Evolutionary conservation across 2,329 filamentous ascomycete species (phyloP), one percentile per base, ranked within the genome.

Genomic region (Rhinocladiella similis): DNA sequence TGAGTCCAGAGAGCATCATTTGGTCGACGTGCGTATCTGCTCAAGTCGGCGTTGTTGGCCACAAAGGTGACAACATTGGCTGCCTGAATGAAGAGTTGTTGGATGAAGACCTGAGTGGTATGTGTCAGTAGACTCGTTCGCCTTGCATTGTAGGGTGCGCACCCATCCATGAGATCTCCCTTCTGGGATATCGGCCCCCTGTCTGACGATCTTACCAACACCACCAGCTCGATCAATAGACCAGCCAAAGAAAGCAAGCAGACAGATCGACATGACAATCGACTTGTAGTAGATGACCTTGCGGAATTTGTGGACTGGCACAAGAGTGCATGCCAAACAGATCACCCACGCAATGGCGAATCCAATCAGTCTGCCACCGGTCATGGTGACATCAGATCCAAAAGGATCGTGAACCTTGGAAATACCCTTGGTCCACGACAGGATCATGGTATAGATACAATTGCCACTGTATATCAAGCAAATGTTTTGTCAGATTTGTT

Each of bases 201-300:
- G 87, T 55, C 85, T 79, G 22, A 96, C 80, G 63, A 96, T 90
- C 1, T 90, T 90, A 1, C 92, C 91, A 55, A 92, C 81, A 1
- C 91, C 91, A 41, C 90, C 84, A 25, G 91, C 91, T 22, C 88
- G 83, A 39, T 90, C 85, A 25, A 96, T 80, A 2, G 90, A 83
- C 91, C 91, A 96, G 68, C 91, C 87, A 71, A 96, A 88, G 72
- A 93, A 94, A 16, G 89, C 85, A 50, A 96, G 78, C 48, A 88
- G 91, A 16, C 90, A 90, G 39, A 81, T 80, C 0, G 91, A 91
- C 0, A 94, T 91, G 57, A 95, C 83, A 68, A 85, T 89, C 1
- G 91, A 86, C 75, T 96, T 96, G 68, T 90, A 88, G 0, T 91
- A 96, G 74, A 96, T 96, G 4, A 96, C 77, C 70, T 96, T 91